Evolutionary conservation across 2,329 filamentous ascomycete genomes (phyloP).

Genomic region (Cercospora janseana): DNA sequence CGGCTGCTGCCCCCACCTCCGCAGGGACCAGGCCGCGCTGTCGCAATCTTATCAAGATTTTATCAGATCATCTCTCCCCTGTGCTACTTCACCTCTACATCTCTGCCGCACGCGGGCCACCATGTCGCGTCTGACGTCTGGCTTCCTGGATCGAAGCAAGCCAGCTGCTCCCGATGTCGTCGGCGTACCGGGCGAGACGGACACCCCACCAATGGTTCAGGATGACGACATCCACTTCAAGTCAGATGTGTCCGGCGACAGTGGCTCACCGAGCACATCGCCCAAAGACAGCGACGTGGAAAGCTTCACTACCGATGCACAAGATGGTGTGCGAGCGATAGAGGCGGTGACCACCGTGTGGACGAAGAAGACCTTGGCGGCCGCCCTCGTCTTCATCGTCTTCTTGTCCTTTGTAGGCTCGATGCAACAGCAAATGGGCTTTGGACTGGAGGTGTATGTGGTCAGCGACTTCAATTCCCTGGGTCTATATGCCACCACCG

Average conservation of each 20-base stretch:
- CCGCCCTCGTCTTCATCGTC: conserved; percentile 35
- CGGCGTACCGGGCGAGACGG: not conserved
- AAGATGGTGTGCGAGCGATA: conserved; percentile 43
- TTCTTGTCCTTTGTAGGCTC: conserved; percentile 11
- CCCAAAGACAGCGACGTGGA: conserved; percentile 6
- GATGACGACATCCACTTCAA: conserved; percentile 9
- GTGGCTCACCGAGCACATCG: no score
- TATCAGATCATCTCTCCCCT: not conserved
- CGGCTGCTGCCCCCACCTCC: not conserved
- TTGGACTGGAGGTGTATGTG: conserved; percentile 38
- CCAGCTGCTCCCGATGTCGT: conserved; percentile 8
- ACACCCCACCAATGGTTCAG: not conserved
- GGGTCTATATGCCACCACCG: conserved; percentile 49
- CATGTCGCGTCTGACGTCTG: conserved; percentile 10
- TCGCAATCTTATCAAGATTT: conserved; percentile 9
- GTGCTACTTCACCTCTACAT: not conserved
- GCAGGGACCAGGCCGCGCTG: not conserved
- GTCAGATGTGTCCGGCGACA: no score
- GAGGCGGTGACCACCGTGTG: conserved; percentile 45
- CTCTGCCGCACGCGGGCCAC: not conserved
- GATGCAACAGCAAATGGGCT: conserved; percentile 10
- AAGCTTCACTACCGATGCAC: conserved; percentile 25
- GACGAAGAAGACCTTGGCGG: conserved; percentile 34
- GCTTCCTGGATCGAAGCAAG: conserved; percentile 3
- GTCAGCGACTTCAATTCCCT: conserved; percentile 43